Percentiles rank a stretch among this genome's conserved stretches.
Conservation (phyloP, 179 eudicot species). For the Patellifolia procumbens region DNA sequence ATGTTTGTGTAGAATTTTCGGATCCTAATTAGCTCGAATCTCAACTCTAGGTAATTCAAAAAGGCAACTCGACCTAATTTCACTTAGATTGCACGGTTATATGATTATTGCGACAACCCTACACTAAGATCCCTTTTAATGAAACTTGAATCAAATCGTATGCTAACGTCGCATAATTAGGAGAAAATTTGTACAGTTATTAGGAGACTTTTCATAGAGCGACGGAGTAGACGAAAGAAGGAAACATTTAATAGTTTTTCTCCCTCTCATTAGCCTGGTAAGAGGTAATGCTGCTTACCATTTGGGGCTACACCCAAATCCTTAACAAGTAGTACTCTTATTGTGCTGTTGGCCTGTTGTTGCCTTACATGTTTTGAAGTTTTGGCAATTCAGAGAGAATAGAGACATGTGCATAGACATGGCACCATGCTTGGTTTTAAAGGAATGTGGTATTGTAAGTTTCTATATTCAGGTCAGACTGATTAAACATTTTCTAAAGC, state of each 20-base stretch:
- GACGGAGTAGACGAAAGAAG: neutral
- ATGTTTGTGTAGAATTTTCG: neutral
- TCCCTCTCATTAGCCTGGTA: neutral
- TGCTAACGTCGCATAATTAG: too few species aligned
- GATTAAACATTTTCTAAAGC: conserved; percentile 20
- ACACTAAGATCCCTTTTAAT: neutral
- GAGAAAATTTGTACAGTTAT: too few species aligned
- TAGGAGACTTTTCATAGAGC: neutral
- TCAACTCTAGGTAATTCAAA: neutral
- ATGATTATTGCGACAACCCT: neutral
- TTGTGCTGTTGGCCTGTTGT: neutral
- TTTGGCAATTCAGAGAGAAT: neutral
- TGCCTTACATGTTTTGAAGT: neutral
- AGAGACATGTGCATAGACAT: neutral
- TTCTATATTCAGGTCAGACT: conserved; percentile 11
- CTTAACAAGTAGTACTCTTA: neutral
- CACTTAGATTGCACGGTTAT: neutral
- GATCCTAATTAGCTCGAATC: neutral
- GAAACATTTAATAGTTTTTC: neutral
- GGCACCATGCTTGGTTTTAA: neutral
- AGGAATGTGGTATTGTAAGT: neutral
- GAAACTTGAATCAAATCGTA: neutral
- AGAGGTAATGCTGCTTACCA: neutral
- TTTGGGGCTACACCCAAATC: neutral
- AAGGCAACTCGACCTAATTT: neutral